phyloP scores from a whole-genome alignment of 768 basidiomycete species.

The Hypholoma sublateritium region DNA sequence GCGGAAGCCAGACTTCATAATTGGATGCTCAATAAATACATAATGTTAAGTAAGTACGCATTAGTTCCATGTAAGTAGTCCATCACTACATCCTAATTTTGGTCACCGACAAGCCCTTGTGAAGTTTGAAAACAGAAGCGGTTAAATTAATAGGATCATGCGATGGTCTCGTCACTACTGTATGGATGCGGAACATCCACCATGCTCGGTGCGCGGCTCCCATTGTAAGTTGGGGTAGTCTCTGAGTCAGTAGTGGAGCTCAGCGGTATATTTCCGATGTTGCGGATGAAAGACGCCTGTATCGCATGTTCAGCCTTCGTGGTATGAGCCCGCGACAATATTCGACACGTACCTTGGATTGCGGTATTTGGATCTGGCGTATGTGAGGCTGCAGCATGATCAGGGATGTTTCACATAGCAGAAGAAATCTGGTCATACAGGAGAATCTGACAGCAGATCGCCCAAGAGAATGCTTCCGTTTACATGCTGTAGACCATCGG shows the following conservation, averaged over 20 bases:
- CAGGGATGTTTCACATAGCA: no score
- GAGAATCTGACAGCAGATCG: neutral
- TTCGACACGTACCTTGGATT: no score
- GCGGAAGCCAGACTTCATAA: neutral
- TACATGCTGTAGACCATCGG: neutral
- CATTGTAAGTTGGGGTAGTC: neutral
- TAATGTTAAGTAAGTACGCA: neutral
- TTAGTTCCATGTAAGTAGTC: neutral
- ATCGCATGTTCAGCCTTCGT: no score
- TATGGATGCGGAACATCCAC: neutral
- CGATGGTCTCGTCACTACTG: neutral
- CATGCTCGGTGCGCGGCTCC: neutral
- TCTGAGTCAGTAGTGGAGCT: neutral
- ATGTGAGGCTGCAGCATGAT: no score
- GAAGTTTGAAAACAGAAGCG: no score
- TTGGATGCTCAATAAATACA: neutral
- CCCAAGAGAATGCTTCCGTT: slow-evolving; percentile 4
- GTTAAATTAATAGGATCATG: no score
- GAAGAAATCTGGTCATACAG: neutral
- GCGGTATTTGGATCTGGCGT: no score
- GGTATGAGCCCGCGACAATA: no score
- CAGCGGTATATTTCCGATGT: neutral
- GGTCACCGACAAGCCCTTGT: neutral
- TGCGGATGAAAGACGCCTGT: neutral
- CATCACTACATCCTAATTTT: neutral